Conservation (phyloP, 1,139 yeast genomes). For the Suhomyces bokatorum region DNA sequence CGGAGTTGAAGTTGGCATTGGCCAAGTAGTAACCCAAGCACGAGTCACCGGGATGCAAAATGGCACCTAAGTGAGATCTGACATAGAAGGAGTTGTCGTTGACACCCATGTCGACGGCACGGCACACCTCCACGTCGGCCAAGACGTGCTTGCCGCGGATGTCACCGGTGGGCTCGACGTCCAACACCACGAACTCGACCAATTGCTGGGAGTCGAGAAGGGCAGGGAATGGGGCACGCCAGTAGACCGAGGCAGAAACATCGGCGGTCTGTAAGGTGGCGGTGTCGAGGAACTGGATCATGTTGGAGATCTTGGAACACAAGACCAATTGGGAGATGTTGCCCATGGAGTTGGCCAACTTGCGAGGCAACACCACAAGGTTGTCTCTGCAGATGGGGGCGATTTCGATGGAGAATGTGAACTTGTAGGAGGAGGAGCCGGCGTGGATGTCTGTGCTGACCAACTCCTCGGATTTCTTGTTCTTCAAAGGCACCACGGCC, state of each 20-base stretch:
- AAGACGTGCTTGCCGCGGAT: conserved; percentile 78
- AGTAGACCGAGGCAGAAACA: conserved; percentile 70
- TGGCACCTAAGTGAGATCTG: conserved; percentile 89
- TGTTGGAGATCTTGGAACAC: conserved; percentile 79
- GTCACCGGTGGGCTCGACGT: conserved; percentile 90
- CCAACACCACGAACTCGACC: conserved; percentile 87
- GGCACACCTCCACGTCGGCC: conserved; percentile 87
- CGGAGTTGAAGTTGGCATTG: conserved; percentile 85
- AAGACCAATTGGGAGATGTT: conserved; percentile 80
- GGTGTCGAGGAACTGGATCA: conserved; percentile 85
- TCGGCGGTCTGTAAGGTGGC: conserved; percentile 80
- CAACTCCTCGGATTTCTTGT: conserved; percentile 86
- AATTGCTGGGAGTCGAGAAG: conserved; percentile 75
- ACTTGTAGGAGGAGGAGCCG: conserved; percentile 84
- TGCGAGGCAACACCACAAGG: conserved; percentile 83
- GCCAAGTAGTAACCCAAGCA: conserved; percentile 85
- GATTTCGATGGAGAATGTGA: conserved; percentile 88
- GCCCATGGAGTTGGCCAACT: conserved; percentile 81
- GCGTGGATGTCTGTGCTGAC: conserved; percentile 92
- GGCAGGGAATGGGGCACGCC: conserved; percentile 84
- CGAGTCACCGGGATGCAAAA: conserved; percentile 94
- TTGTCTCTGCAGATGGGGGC: conserved; percentile 99
- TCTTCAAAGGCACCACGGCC: conserved; percentile 84
- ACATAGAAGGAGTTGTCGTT: conserved; percentile 81
- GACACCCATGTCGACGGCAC: conserved; percentile 81